Percentiles rank a stretch among this genome's conserved stretches.
phyloP scores from a whole-genome alignment of 768 basidiomycete genomes.

The Russula earlei region DNA sequence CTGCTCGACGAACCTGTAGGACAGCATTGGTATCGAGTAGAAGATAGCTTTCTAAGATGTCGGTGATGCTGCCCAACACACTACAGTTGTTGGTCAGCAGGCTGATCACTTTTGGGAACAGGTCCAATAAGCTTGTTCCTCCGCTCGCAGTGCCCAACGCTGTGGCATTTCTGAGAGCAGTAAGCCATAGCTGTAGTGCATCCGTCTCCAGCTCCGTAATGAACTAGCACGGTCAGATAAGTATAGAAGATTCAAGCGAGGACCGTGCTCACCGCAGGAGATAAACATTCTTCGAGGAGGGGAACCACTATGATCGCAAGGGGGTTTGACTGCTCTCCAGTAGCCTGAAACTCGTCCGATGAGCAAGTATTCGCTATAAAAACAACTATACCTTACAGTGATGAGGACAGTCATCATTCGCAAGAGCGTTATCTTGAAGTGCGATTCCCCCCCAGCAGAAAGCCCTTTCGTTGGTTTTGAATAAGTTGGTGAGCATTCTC shows the following conservation, averaged over 20 bases:
- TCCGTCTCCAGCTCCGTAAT: conserved; percentile 71
- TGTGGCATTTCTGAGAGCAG: conserved; percentile 56
- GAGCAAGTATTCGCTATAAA: background rate
- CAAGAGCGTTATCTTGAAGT: conserved; percentile 64
- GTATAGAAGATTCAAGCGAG: background rate
- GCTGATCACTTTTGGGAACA: conserved; percentile 55
- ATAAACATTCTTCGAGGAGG: conserved; percentile 55
- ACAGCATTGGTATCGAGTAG: conserved; percentile 57
- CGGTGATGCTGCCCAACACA: conserved; percentile 55
- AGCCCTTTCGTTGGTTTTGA: conserved; percentile 42
- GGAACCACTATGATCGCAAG: conserved; percentile 50
- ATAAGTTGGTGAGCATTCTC: conserved; percentile 11
- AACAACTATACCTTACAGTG: conserved; percentile 36
- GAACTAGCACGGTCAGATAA: conserved; percentile 32
- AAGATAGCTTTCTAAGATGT: conserved; percentile 69
- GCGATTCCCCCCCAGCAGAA: conserved; percentile 53
- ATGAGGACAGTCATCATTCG: conserved; percentile 62
- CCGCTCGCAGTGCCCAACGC: conserved; percentile 40
- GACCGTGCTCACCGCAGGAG: conserved; percentile 35
- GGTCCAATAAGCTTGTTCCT: conserved; percentile 43
- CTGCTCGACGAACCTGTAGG: conserved; percentile 44
- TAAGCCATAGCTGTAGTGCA: conserved; percentile 64
- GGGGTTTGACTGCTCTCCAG: conserved; percentile 48
- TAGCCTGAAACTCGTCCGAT: conserved; percentile 38
- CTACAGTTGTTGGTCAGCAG: conserved; percentile 64